Conservation (phyloP, 495 filamentous ascomycete species). For the Trichocladium antarcticum region DNA sequence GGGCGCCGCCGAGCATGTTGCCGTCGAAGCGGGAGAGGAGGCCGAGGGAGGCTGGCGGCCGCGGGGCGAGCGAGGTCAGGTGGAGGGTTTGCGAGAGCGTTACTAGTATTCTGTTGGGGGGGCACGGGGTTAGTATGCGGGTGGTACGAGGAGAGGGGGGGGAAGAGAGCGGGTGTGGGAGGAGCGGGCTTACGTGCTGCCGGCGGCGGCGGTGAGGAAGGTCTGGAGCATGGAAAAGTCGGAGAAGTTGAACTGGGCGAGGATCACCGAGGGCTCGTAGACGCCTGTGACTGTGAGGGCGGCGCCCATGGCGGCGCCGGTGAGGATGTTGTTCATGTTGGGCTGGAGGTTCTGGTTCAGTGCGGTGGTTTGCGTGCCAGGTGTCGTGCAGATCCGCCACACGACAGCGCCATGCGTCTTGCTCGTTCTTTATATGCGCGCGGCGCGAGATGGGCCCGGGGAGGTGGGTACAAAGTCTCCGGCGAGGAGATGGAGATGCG, state of each 20-base stretch:
- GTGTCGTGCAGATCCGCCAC: too few relatives aligned
- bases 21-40: conserved; percentile 37
- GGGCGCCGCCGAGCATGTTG: conserved; percentile 44
- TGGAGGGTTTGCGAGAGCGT: conserved; percentile 23
- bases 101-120: conserved; percentile 8
- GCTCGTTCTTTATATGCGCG: too few relatives aligned
- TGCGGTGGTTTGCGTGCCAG: too few relatives aligned
- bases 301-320: conserved; percentile 44
- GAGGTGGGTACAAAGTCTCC: too few relatives aligned
- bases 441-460: too few relatives aligned
- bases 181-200: conserved; percentile 41
- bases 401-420: too few relatives aligned
- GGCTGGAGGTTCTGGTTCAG: not conserved
- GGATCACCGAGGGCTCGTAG: conserved; percentile 41
- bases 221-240: conserved; percentile 50
- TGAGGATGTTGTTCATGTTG: conserved; percentile 23
- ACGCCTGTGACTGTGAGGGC: conserved; percentile 44
- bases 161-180: not conserved
- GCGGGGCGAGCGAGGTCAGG: conserved; percentile 26
- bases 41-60: conserved; percentile 27
- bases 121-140: not conserved
- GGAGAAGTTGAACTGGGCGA: conserved; percentile 41
- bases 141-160: not conserved
- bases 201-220: conserved; percentile 44
- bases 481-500: too few relatives aligned